Conservation (phyloP, 768 basidiomycete species). For the Zangia roseola region DNA sequence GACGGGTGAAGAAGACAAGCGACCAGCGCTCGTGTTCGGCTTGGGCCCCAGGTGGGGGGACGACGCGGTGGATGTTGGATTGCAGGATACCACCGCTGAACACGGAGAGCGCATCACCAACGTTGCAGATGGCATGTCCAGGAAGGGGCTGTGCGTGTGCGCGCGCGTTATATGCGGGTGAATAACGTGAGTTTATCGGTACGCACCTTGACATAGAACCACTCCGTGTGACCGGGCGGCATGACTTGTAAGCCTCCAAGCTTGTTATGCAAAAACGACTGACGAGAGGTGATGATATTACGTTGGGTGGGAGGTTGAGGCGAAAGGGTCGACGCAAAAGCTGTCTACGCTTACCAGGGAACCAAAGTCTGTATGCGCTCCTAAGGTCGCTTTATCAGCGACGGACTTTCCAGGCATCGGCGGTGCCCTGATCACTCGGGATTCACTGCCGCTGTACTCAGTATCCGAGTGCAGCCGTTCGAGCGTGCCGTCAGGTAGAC, state of each 20-base stretch:
- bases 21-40: slow-evolving; percentile 57
- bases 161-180: too few species aligned
- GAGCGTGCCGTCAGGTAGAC: slow-evolving; percentile 50
- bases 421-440: slow-evolving; percentile 52
- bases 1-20: slow-evolving; percentile 66
- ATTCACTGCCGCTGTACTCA: slow-evolving; percentile 56
- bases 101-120: slow-evolving; percentile 60
- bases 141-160: slow-evolving; percentile 42
- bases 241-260: slow-evolving; percentile 72
- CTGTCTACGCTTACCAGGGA: slow-evolving; percentile 46
- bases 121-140: slow-evolving; percentile 57
- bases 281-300: background rate
- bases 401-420: slow-evolving; percentile 29
- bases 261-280: slow-evolving; percentile 69
- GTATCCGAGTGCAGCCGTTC: slow-evolving; percentile 40
- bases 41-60: slow-evolving; percentile 62
- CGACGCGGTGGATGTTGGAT: slow-evolving; percentile 63
- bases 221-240: slow-evolving; percentile 55
- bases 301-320: too few species aligned
- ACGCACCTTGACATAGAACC: slow-evolving; percentile 65
- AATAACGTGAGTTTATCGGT: too few species aligned
- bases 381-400: slow-evolving; percentile 44
- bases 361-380: slow-evolving; percentile 74
- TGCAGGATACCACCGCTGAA: slow-evolving; percentile 64
- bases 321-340: too few species aligned